phyloP scores from a whole-genome alignment of 164 flowering plant genomes.

The Sedum album region DNA sequence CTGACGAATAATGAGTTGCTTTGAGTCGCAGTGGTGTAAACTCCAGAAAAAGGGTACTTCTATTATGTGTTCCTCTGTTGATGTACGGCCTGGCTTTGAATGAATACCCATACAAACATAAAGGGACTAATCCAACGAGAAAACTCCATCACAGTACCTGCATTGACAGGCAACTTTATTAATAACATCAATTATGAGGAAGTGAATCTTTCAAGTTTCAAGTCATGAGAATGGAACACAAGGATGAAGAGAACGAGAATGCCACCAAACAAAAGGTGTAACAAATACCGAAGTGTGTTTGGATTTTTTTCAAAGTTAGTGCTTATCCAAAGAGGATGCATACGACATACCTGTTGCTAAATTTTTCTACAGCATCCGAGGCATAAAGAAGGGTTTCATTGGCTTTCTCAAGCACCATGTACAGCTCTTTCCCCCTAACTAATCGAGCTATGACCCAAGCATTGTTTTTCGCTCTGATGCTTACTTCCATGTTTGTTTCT shows the following conservation, averaged over 20 bases:
- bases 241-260: not conserved
- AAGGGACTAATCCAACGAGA: slow-evolving; percentile 36
- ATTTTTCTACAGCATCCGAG: slow-evolving; percentile 79
- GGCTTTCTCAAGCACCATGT: slow-evolving; percentile 90
- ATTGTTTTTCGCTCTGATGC: slow-evolving; percentile 84
- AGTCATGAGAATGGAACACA: not conserved
- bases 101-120: not conserved
- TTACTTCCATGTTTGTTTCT: slow-evolving; percentile 76
- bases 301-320: not conserved
- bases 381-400: slow-evolving; percentile 90
- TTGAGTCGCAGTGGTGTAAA: too few relatives aligned
- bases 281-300: not conserved
- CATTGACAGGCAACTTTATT: slow-evolving; percentile 1
- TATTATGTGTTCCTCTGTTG: too few relatives aligned
- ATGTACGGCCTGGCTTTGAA: not conserved
- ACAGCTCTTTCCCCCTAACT: slow-evolving; percentile 81
- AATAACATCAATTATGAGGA: not conserved
- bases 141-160: slow-evolving; percentile 58
- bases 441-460: slow-evolving; percentile 82
- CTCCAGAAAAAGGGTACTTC: too few relatives aligned
- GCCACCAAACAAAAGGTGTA: not conserved
- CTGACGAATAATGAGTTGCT: too few relatives aligned
- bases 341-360: slow-evolving; percentile 67
- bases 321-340: not conserved
- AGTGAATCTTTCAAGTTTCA: not conserved